Base-by-base conservation (phyloP, 2,329 filamentous ascomycete genomes). In the Alternaria incomplexa region DNA sequence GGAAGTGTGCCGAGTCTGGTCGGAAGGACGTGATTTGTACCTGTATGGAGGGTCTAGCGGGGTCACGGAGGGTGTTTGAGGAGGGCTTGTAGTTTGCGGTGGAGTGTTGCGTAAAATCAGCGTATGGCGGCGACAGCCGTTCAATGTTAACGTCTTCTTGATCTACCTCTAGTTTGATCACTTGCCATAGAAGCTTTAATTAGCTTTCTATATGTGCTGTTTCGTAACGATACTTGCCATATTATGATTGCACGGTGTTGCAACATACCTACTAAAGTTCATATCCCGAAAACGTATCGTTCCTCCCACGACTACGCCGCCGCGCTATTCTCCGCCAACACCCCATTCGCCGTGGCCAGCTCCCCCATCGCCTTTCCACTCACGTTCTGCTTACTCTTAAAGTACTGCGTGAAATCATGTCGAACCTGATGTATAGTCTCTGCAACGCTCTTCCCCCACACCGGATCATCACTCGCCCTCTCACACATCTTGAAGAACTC, bases 401-500 rank as follows among this genome's bases (percentile, higher is more conserved):
- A 79, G 36, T 79, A 77, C 57, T 79, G 74, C 26, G 75, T 77
- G 43, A 79, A 79, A 25, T 79, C 77, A 61, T 78, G 75, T 53
- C 75, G 56, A 10, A 79, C 65, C 23, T 70, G 66, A 58, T 75
- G 71, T 28, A 77, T 63, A 22, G 67, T 60, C 28, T 77, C 74
- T 11, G 70, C 68, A 13, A 75, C 40, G 3, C 62, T 58, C 54
- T 77, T 74, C 22, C 73, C 71, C 64, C 68, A 75, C 9, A 75
- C 66, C 0, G 74, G 73, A 58, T 79, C 77, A 51, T 71, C 51
- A n/a, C 43, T 69, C 6, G 74, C 75, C 45, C 69, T 69, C 12
- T 75, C 70, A 40, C 76, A 77, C 68, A 77, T 72, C 47, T 70
- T 65, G 64, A 76, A 77, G 66, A 78, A 79, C 43, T 77, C 67